Conservation (phyloP, 305 asterid species). For the Rubia balearica region DNA sequence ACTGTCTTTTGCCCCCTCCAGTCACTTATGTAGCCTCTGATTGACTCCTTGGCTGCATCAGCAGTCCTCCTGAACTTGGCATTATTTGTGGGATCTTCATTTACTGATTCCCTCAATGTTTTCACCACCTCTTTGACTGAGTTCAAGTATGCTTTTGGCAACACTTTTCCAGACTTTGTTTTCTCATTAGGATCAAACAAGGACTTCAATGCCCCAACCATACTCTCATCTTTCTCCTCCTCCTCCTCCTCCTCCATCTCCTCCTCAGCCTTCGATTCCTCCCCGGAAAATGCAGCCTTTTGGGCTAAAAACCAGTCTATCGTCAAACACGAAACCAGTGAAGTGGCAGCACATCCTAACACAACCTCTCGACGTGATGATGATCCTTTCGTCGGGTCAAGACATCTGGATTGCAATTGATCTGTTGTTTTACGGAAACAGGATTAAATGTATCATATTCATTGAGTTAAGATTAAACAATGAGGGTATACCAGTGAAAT, state of each 20-base stretch:
- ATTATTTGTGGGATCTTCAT: slow-evolving; percentile 61
- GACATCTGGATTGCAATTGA: slow-evolving; percentile 27
- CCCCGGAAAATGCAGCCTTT: slow-evolving; percentile 46
- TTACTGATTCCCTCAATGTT: slow-evolving; percentile 66
- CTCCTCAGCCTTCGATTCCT: slow-evolving; percentile 27
- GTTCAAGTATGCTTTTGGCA: slow-evolving; percentile 83
- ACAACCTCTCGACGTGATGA: slow-evolving; percentile 43
- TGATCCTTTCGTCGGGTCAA: slow-evolving; percentile 24
- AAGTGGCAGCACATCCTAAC: slow-evolving; percentile 28
- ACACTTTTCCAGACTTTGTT: slow-evolving; percentile 67
- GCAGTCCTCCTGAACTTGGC: slow-evolving; percentile 77
- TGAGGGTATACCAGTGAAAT: too few relatives aligned
- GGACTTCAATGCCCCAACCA: slow-evolving; percentile 55
- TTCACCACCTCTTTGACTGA: slow-evolving; percentile 82
- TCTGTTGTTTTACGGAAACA: slow-evolving; percentile 22
- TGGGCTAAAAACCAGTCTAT: slow-evolving; percentile 23
- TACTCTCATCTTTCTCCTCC: slow-evolving; percentile 41
- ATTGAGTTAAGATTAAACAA: neutral
- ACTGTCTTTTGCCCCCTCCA: slow-evolving; percentile 79
- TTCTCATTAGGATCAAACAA: slow-evolving; percentile 81
- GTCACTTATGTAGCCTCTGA: slow-evolving; percentile 54
- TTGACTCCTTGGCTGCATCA: slow-evolving; percentile 83
- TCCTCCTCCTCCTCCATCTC: slow-evolving; percentile 15
- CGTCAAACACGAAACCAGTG: slow-evolving; percentile 31
- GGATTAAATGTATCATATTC: neutral